Evolutionary conservation across 257 asterid species (phyloP), one percentile per base, ranked within the genome.

Genomic region (Solanum sitiens): DNA sequence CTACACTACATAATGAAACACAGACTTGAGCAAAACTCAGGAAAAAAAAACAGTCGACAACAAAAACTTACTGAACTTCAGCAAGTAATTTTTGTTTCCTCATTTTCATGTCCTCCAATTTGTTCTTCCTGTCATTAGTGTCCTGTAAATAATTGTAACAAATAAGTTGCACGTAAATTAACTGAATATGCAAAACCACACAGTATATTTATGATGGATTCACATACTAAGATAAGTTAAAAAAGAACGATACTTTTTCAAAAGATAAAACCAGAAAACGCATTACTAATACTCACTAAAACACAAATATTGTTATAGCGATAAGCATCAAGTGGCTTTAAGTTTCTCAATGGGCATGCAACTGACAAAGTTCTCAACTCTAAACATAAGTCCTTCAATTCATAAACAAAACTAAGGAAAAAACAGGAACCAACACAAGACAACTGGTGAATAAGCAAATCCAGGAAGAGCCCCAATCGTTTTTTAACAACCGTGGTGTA

Each of bases 11-110:
- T 10, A 80, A 14, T 11, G 47, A 18, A 86, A 27, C 14, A 86
- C 10, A 86, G 65, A 63, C 40, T 15, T 8, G 39, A 59, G 39
- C 8, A 39, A 68, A 87, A 44, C 20, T 44, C 18, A 47, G 65
- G 30, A 25, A 35, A 25, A 15, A 33, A 56, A 35, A 39, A 2
- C 39, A 39, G 30, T 37, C 27, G 61, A 85, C 61, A 80, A 61
- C 47, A 84, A 67, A 63, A 70, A 42, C 96, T 88, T 93, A 96
- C 98, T 97, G 86, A 89, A 96, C 96, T 96, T 96, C 98, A 86
- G 97, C 99, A 76, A 93, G 89, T 72, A 95, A 94, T 13, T 87
- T 90, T 87, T 80, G 88, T 91, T 92, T 94, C 90, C 92, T 92
- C 88, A 91, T 91, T 85, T 91, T 93, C 8, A 92, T 91, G 9